phyloP scores from a whole-genome alignment of 352 stramenopile genomes.

The Elongisporangium anandrum region DNA sequence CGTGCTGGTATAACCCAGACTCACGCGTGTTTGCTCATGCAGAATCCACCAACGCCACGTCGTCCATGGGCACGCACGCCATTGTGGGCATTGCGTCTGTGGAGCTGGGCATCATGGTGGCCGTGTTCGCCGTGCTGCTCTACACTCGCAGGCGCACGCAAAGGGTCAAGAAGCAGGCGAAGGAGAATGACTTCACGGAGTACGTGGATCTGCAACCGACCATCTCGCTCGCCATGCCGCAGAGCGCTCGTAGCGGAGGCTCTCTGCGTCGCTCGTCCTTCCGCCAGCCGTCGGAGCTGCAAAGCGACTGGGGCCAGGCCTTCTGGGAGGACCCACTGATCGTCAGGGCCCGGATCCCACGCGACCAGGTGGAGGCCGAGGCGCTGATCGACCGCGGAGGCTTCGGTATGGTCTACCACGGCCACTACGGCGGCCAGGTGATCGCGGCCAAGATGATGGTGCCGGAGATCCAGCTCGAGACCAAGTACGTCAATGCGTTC shows the following conservation, averaged over 20 bases:
- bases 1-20: not conserved
- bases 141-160: not conserved
- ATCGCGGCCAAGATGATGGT: constrained; percentile 61
- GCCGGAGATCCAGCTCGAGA: constrained; percentile 20
- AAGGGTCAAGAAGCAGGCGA: not conserved
- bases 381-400: constrained; percentile 39
- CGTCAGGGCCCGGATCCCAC: constrained; percentile 32
- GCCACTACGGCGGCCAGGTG: constrained; percentile 31
- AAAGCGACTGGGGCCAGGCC: not conserved
- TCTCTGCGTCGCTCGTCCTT: not conserved
- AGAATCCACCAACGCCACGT: not conserved
- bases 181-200: not conserved
- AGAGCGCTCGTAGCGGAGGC: not conserved
- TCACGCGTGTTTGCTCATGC: not conserved
- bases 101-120: not conserved
- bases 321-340: constrained; percentile 39
- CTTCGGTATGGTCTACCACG: constrained; percentile 48
- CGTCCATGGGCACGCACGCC: not conserved
- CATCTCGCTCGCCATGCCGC: not conserved
- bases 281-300: not conserved
- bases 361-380: constrained; percentile 34
- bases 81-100: not conserved
- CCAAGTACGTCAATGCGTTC: constrained; percentile 34
- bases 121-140: not conserved
- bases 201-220: not conserved